Evolutionary conservation across 257 asterid genomes (phyloP).

Genomic region (Galeopsis tetrahit): DNA sequence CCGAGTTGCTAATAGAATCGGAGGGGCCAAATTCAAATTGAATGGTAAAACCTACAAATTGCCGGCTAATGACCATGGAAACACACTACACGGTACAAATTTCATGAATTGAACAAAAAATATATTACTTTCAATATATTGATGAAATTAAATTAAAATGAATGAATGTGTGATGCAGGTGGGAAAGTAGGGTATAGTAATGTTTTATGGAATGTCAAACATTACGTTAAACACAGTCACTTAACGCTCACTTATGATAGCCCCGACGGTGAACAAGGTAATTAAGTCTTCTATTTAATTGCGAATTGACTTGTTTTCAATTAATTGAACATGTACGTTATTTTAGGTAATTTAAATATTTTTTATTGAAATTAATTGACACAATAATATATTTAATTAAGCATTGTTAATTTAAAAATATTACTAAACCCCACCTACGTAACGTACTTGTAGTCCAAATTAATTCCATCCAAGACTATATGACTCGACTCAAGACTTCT

Average conservation of each 20-base stretch:
- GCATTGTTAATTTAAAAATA: too few species aligned
- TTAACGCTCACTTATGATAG: slow-evolving; percentile 64
- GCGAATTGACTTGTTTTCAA: too few species aligned
- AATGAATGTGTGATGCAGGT: slow-evolving; percentile 44
- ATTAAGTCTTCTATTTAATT: too few species aligned
- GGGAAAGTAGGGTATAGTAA: slow-evolving; percentile 63
- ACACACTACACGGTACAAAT: slow-evolving; percentile 79
- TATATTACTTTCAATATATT: not conserved
- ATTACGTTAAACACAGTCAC: slow-evolving; percentile 49
- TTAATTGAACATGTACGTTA: too few species aligned
- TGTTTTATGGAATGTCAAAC: slow-evolving; percentile 63
- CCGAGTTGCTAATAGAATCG: slow-evolving; percentile 85
- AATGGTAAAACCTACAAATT: slow-evolving; percentile 57
- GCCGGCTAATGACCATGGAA: slow-evolving; percentile 80
- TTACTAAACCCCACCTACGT: too few species aligned
- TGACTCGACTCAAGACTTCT: too few species aligned
- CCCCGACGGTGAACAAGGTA: slow-evolving; percentile 84
- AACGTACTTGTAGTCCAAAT: too few species aligned
- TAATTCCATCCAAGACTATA: too few species aligned
- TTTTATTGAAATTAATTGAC: too few species aligned
- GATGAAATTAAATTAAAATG: not conserved
- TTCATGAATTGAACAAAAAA: not conserved
- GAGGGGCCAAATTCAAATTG: slow-evolving; percentile 67
- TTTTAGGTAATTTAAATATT: too few species aligned
- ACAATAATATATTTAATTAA: too few species aligned